phyloP scores from a whole-genome alignment of 306 rosid genomes.

The Dalbergia cultrata region DNA sequence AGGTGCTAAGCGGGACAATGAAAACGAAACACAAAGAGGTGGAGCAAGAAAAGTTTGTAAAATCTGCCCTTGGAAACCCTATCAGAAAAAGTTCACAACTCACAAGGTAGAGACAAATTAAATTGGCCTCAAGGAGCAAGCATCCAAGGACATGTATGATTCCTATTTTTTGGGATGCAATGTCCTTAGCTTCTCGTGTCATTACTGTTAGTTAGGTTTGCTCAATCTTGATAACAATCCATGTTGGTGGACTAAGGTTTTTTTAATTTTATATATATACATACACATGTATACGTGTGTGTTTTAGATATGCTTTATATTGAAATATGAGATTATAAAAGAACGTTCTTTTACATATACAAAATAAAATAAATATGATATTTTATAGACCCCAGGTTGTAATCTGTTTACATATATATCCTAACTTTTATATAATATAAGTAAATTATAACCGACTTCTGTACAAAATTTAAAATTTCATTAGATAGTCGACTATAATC shows the following conservation, averaged over 20 bases:
- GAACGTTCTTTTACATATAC: no score
- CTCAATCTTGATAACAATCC: background rate
- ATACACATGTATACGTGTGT: no score
- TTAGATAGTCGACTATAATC: no score
- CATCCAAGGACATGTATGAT: conserved; percentile 15
- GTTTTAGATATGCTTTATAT: no score
- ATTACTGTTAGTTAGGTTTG: background rate
- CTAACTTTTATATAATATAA: no score
- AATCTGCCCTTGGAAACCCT: background rate
- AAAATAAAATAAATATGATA: no score
- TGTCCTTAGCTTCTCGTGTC: background rate
- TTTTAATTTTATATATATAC: background rate
- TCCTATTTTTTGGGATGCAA: background rate
- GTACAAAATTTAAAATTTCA: no score
- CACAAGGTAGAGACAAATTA: background rate
- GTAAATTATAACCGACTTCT: no score
- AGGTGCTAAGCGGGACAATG: conserved; percentile 2
- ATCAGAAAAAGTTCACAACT: background rate
- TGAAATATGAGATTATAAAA: no score
- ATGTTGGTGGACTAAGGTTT: conserved; percentile 9
- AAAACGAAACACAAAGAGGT: background rate
- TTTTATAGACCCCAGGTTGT: no score
- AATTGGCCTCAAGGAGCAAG: background rate
- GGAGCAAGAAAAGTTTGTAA: background rate
- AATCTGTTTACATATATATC: no score